These are phyloP conservation scores for Diaporthe citrichinensis DNA, from an alignment of 2,329 filamentous ascomycete species.

Conservation along the genomic window DNA sequence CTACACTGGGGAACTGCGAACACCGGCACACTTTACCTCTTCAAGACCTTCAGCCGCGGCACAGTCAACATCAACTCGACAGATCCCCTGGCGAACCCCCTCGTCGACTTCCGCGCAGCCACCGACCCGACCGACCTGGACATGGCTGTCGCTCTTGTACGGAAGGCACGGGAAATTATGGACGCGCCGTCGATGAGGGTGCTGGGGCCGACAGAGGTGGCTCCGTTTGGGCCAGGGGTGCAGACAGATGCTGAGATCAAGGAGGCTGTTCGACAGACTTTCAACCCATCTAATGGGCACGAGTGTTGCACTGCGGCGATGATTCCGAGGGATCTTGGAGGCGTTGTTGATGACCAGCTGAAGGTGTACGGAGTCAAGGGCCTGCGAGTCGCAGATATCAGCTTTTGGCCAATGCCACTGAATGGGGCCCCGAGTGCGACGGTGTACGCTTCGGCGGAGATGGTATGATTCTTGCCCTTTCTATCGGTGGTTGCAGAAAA, in stretches of 20 bases:
- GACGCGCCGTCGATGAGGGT: conserved; percentile 5
- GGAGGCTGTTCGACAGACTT: neutral
- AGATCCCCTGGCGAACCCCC: conserved; percentile 52
- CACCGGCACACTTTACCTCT: conserved; percentile 50
- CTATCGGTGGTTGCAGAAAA: fast-evolving
- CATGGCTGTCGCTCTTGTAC: conserved; percentile 52
- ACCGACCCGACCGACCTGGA: conserved; percentile 56
- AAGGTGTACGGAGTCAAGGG: conserved; percentile 28
- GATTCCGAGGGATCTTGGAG: neutral
- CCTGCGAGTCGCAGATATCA: conserved; percentile 29
- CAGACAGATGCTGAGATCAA: conserved; percentile 10
- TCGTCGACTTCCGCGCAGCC: conserved; percentile 56
- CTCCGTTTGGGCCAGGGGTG: neutral
- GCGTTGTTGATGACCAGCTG: conserved; percentile 24
- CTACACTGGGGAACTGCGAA: conserved; percentile 50
- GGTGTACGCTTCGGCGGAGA: conserved; percentile 2
- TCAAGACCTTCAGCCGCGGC: conserved; percentile 57
- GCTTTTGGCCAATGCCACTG: neutral
- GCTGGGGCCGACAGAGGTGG: neutral
- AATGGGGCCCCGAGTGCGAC: conserved; percentile 16
- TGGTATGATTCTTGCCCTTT: neutral
- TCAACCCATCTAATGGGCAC: conserved; percentile 6
- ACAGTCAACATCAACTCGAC: conserved; percentile 54
- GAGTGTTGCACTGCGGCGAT: conserved; percentile 14
- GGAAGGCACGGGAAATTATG: conserved; percentile 40